These are phyloP conservation scores for Globomyces sp. DNA, from an alignment of 371 early-diverging fungal species.

Conservation along the genomic window DNA sequence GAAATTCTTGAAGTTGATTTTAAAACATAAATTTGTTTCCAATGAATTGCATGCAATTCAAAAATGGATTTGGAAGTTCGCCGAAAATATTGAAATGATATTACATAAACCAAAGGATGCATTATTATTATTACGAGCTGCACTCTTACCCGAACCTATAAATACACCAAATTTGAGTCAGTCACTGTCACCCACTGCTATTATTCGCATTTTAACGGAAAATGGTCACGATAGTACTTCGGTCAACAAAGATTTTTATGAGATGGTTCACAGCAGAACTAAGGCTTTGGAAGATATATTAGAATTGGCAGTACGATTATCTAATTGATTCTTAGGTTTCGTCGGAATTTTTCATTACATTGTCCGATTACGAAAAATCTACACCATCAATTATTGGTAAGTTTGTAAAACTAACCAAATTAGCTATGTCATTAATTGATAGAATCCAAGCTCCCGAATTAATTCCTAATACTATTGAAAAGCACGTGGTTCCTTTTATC, in stretches of 20 bases:
- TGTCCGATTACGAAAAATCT: constrained; percentile 40
- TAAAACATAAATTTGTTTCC: no score
- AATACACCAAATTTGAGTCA: not conserved
- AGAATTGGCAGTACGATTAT: not conserved
- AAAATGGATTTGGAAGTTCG: no score
- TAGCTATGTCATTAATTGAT: constrained; percentile 47
- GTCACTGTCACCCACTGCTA: not conserved
- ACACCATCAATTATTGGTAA: constrained; percentile 36
- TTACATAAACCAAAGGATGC: not conserved
- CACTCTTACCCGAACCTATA: no score
- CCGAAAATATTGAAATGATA: not conserved
- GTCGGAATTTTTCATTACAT: constrained; percentile 32
- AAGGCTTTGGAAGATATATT: not conserved
- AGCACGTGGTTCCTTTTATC: constrained; percentile 48
- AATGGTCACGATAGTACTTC: not conserved
- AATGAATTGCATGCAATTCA: no score
- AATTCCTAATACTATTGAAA: constrained; percentile 37
- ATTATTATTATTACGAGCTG: no score
- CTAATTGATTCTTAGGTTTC: not conserved
- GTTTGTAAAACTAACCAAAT: no score
- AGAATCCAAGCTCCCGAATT: constrained; percentile 52
- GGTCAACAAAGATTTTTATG: not conserved
- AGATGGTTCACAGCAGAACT: not conserved
- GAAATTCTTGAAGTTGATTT: no score
- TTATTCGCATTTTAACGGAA: not conserved